Evolutionary conservation across 2,329 filamentous ascomycete genomes (phyloP).

Genomic region (Alternaria postmessia): DNA sequence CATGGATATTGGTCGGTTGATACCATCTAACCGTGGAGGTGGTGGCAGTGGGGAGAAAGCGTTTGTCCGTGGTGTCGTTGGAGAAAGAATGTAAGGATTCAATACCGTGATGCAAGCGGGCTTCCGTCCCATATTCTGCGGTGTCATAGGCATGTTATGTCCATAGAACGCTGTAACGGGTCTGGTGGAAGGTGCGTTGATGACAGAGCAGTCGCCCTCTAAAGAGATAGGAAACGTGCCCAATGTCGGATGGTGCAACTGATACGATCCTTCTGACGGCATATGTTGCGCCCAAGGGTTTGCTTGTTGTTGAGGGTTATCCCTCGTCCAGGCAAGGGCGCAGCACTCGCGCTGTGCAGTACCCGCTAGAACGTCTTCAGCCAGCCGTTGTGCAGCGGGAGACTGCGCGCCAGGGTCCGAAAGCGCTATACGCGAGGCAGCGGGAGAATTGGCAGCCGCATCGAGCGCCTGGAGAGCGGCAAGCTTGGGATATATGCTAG

Average conservation of each 20-base stretch:
- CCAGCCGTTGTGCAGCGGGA: slow-evolving; percentile 67
- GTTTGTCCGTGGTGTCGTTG: slow-evolving; percentile 43
- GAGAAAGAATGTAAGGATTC: slow-evolving; percentile 51
- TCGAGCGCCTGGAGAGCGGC: slow-evolving; percentile 58
- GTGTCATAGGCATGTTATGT: slow-evolving; percentile 49
- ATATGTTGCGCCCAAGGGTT: slow-evolving; percentile 51
- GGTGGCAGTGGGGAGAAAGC: slow-evolving; percentile 42
- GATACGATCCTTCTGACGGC: slow-evolving; percentile 52
- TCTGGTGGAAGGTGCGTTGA: slow-evolving; percentile 47
- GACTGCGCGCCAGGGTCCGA: slow-evolving; percentile 73
- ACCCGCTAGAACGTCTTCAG: slow-evolving; percentile 66
- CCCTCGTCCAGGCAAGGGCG: slow-evolving; percentile 70
- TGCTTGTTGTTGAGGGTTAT: slow-evolving; percentile 45
- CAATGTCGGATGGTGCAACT: slow-evolving; percentile 56
- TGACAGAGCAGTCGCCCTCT: slow-evolving; percentile 52
- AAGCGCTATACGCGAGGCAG: slow-evolving; percentile 63
- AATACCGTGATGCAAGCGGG: slow-evolving; percentile 47
- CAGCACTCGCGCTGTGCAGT: slow-evolving; percentile 75
- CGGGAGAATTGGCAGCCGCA: slow-evolving; percentile 55
- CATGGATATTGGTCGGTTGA: slow-evolving; percentile 40
- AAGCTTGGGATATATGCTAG: slow-evolving; percentile 57
- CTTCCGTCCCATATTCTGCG: slow-evolving; percentile 39
- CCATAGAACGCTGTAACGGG: slow-evolving; percentile 52
- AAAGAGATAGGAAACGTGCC: slow-evolving; percentile 55
- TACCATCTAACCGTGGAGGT: slow-evolving; percentile 33